phyloP scores from a whole-genome alignment of 2,329 filamentous ascomycete genomes.

The Mollisiaceae sp. region DNA sequence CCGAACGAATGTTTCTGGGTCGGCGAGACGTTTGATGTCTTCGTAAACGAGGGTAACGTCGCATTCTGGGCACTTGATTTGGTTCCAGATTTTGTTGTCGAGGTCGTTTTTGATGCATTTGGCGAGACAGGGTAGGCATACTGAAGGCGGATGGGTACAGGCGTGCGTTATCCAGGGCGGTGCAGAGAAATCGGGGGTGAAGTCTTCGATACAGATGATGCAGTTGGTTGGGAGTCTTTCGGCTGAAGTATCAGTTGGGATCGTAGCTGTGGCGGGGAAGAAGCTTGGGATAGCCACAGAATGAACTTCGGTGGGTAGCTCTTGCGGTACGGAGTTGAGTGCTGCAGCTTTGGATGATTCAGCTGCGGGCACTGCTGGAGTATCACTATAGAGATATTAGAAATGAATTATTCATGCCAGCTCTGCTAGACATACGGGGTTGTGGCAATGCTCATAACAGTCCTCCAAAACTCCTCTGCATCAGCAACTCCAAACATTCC shows the following conservation, averaged over 20 bases:
- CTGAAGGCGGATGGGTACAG: constrained; percentile 22
- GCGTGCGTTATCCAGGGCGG: constrained; percentile 18
- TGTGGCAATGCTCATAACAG: not conserved
- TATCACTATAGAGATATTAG: not conserved
- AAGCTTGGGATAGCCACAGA: not conserved
- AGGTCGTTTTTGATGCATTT: constrained; percentile 24
- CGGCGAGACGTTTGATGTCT: constrained; percentile 25
- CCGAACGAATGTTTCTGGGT: constrained; percentile 21
- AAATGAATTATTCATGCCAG: not conserved
- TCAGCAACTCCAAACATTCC: not conserved
- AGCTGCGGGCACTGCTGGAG: not conserved
- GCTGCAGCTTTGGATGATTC: not conserved
- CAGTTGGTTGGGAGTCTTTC: constrained; percentile 15
- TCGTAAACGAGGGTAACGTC: constrained; percentile 19
- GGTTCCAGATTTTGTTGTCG: constrained; percentile 26
- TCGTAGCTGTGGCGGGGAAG: not conserved
- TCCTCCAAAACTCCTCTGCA: not conserved
- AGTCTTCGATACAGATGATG: constrained; percentile 26
- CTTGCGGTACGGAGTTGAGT: not conserved
- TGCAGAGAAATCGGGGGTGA: constrained; percentile 3
- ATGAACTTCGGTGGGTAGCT: not conserved
- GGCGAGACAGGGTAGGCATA: constrained; percentile 22
- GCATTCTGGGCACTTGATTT: constrained; percentile 30
- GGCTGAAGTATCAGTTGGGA: not conserved
- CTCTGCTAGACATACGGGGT: not conserved